A percentile compares a stretch with the other conserved stretches of the same genome.
Conservation (phyloP, 768 basidiomycete genomes). For the Cytidiella melzeri region DNA sequence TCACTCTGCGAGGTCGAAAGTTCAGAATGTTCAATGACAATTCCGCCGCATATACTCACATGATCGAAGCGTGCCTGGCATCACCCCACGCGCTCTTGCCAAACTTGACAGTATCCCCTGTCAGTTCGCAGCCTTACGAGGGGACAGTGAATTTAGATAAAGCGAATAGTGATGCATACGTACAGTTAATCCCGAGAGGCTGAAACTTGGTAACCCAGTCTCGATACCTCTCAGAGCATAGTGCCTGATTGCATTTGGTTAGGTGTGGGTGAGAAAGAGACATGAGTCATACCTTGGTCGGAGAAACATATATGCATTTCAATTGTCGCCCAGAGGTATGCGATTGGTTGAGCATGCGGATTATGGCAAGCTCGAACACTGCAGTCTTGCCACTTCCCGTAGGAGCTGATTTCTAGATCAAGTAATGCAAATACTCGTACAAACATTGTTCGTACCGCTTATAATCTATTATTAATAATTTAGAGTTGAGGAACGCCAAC, state of each 20-base stretch:
- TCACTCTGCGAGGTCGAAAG: slow-evolving; percentile 13
- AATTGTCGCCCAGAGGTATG: slow-evolving; percentile 27
- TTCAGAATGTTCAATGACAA: neutral
- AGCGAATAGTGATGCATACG: slow-evolving; percentile 14
- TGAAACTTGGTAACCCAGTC: slow-evolving; percentile 87
- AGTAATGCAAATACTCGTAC: slow-evolving; percentile 5
- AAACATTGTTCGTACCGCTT: slow-evolving; percentile 43
- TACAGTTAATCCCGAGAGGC: slow-evolving; percentile 71
- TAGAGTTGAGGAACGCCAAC: neutral
- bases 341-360: slow-evolving; percentile 56
- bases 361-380: slow-evolving; percentile 86
- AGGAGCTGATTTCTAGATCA: slow-evolving; percentile 51
- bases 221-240: slow-evolving; percentile 76
- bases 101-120: slow-evolving; percentile 78
- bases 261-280: slow-evolving; percentile 2
- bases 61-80: slow-evolving; percentile 70
- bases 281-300: slow-evolving; percentile 61
- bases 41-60: slow-evolving; percentile 51
- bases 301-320: slow-evolving; percentile 90
- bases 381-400: slow-evolving; percentile 97
- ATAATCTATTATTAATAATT: slow-evolving; percentile 51
- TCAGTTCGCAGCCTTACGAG: slow-evolving; percentile 73
- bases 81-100: slow-evolving; percentile 67
- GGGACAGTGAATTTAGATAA: slow-evolving; percentile 1
- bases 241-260: slow-evolving; percentile 43